Evolutionary conservation across 176 grass and related monocot species (phyloP).

Genomic region (Otatea glauca): DNA sequence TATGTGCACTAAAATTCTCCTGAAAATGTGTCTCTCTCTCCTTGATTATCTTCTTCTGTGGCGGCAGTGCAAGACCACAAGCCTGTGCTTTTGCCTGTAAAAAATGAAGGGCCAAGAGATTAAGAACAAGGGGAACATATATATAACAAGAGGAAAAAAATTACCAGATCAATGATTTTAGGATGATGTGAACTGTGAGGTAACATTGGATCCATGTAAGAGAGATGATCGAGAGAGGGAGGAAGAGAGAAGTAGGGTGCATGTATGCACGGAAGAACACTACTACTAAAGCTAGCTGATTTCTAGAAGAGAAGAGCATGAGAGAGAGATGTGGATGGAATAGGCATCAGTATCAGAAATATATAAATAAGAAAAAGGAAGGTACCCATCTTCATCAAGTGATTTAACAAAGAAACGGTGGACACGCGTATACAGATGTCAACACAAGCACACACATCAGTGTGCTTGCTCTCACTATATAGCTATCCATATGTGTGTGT

Average conservation of each 20-base stretch:
- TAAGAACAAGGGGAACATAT: slow-evolving; percentile 10
- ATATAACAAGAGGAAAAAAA: not conserved
- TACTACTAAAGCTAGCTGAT: slow-evolving; percentile 36
- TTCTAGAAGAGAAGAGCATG: slow-evolving; percentile 40
- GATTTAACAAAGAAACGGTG: slow-evolving; percentile 79
- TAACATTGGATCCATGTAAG: slow-evolving; percentile 33
- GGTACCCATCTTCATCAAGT: slow-evolving; percentile 93
- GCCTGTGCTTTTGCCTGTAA: slow-evolving; percentile 36
- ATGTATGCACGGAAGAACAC: slow-evolving; percentile 45
- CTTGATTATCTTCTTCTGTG: not conserved
- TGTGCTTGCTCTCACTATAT: slow-evolving; percentile 13
- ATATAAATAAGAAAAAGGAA: slow-evolving; percentile 56
- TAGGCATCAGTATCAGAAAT: slow-evolving; percentile 60
- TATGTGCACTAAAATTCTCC: slow-evolving; percentile 22
- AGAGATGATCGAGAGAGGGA: not conserved
- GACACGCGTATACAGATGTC: slow-evolving; percentile 50
- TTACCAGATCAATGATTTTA: slow-evolving; percentile 22
- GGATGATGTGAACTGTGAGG: slow-evolving; percentile 4
- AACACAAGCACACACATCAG: slow-evolving; percentile 56
- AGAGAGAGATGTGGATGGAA: slow-evolving; percentile 53
- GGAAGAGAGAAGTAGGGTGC: slow-evolving; percentile 24
- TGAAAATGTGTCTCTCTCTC: not conserved
- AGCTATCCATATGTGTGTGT: slow-evolving; percentile 40
- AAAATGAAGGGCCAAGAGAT: slow-evolving; percentile 20
- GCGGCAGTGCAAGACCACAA: slow-evolving; percentile 3